phyloP scores from a whole-genome alignment of 2,329 filamentous ascomycete species.

The Colletotrichum sp. region DNA sequence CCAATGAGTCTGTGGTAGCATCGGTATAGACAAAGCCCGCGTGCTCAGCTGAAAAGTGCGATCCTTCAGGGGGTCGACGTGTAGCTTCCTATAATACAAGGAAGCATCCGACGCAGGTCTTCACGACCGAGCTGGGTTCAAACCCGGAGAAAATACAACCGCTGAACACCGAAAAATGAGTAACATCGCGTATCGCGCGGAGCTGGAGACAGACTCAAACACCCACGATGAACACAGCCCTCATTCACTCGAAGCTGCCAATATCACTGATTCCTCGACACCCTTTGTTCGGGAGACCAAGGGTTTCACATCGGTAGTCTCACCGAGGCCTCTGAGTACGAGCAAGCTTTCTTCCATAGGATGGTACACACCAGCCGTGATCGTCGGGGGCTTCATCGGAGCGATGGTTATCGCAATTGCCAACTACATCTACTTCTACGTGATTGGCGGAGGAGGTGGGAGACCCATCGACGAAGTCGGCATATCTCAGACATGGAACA shows the following conservation, averaged over 20 bases:
- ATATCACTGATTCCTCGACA: not conserved
- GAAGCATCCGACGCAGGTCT: not conserved
- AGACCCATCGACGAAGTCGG: not conserved
- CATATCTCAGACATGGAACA: not conserved
- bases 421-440: not conserved
- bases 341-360: not conserved
- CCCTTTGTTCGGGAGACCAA: not conserved
- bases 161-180: not conserved
- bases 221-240: not conserved
- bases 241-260: not conserved
- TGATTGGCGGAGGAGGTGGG: not conserved
- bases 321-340: not conserved
- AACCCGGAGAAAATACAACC: rapidly evolving
- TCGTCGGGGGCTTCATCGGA: not conserved
- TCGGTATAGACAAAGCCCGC: not conserved
- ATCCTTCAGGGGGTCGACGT: not conserved
- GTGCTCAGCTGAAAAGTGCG: not conserved
- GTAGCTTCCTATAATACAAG: not conserved
- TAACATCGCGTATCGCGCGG: not conserved
- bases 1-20: not conserved
- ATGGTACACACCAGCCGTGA: not conserved
- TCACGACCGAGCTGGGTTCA: not conserved
- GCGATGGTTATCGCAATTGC: not conserved
- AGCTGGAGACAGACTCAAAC: not conserved
- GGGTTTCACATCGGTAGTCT: not conserved